Conservation (phyloP, 345 rosid species). For the Linum tenue region DNA sequence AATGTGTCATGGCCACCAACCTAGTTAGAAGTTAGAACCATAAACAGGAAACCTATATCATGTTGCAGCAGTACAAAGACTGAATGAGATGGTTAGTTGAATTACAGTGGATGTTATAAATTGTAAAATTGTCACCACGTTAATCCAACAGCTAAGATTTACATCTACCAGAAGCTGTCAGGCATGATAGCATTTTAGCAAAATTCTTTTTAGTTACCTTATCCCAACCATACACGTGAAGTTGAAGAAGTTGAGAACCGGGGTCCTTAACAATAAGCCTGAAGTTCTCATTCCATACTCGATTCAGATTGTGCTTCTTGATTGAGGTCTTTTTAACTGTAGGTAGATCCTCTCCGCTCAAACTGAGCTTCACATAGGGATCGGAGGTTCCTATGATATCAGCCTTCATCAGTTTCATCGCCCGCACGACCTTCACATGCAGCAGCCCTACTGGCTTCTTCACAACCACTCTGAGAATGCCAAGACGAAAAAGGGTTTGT, state of each 20-base stretch:
- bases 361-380: constrained; percentile 1
- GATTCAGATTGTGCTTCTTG: constrained; percentile 7
- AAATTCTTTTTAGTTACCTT: neutral
- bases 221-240: constrained; percentile 2
- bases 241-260: neutral
- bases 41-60: neutral
- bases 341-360: neutral
- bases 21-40: constrained; percentile 14
- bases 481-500: too few species aligned
- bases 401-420: constrained; percentile 3
- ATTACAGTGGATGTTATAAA: too few species aligned
- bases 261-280: constrained; percentile 3
- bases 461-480: neutral
- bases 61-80: neutral
- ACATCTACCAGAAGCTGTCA: too few species aligned
- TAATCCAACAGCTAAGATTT: too few species aligned
- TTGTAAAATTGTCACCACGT: too few species aligned
- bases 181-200: too few species aligned
- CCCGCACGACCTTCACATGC: constrained; percentile 1
- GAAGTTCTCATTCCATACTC: constrained; percentile 1
- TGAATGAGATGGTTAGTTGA: neutral
- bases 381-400: constrained; percentile 3
- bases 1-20: constrained; percentile 65
- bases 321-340: neutral
- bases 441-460: constrained; percentile 1